Evolutionary conservation across 2,329 filamentous ascomycete species (phyloP).

Genomic region (Ceratocystis variospora): DNA sequence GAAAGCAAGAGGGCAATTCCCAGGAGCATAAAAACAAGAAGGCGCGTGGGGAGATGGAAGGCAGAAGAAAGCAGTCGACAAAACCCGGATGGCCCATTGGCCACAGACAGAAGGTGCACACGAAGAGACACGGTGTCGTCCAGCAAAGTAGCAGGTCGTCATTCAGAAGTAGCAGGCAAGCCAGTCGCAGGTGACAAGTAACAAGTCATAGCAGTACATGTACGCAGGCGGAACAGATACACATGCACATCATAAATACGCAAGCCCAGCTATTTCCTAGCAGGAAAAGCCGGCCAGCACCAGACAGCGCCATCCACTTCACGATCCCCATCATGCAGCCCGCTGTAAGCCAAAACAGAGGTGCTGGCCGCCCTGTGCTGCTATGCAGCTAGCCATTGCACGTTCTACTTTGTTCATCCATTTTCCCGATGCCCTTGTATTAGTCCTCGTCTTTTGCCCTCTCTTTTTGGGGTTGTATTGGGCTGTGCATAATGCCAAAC

Average conservation of each 20-base stretch:
- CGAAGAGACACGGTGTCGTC: background rate
- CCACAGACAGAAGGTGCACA: background rate
- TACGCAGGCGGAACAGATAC: too few species aligned
- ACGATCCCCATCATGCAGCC: too few species aligned
- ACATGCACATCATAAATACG: too few species aligned
- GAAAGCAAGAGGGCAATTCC: background rate
- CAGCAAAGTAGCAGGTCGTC: too few species aligned
- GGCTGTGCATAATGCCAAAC: conserved; percentile 2
- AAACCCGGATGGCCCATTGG: background rate
- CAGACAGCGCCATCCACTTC: too few species aligned
- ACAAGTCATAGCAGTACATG: too few species aligned
- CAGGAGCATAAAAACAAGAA: background rate
- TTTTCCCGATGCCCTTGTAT: background rate
- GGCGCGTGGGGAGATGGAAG: background rate
- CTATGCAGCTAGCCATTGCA: background rate
- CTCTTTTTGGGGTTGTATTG: background rate
- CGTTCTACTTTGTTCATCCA: background rate
- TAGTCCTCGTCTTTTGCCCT: background rate
- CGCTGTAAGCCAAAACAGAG: background rate
- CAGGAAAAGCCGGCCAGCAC: background rate
- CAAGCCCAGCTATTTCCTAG: too few species aligned
- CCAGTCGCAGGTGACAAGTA: too few species aligned
- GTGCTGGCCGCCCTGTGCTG: background rate
- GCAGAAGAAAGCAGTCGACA: background rate
- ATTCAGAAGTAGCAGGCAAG: too few species aligned